Conservation (phyloP, 106 monocot genomes). For the Dioscorea dumetorum region DNA sequence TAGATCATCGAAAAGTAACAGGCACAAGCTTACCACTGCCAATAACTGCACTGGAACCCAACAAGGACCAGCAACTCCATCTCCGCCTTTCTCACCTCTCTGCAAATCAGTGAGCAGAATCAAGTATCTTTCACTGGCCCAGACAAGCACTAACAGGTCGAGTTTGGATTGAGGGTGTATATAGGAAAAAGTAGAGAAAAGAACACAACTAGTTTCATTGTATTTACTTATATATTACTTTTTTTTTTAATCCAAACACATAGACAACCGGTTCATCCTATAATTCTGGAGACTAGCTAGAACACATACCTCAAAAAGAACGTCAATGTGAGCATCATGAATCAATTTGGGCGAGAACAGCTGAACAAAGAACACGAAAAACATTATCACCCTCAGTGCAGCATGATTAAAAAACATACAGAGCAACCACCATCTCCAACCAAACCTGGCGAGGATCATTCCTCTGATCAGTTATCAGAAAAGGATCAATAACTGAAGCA, state of each 20-base stretch:
- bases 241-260: too few relatives aligned
- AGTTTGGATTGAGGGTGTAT: too few relatives aligned
- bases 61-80: slow-evolving; percentile 7
- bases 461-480: slow-evolving; percentile 53
- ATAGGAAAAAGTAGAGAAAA: too few relatives aligned
- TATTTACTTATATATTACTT: too few relatives aligned
- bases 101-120: slow-evolving; percentile 4
- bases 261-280: too few relatives aligned
- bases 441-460: slow-evolving; percentile 28
- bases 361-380: slow-evolving; percentile 8
- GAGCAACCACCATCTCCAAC: neutral
- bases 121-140: neutral
- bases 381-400: neutral
- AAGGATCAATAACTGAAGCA: slow-evolving; percentile 75
- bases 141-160: neutral
- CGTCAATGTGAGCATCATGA: slow-evolving; percentile 49
- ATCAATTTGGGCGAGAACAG: slow-evolving; percentile 40
- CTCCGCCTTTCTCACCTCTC: slow-evolving; percentile 7
- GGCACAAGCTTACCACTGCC: slow-evolving; percentile 31
- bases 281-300: neutral
- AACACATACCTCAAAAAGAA: slow-evolving; percentile 49
- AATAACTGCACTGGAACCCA: slow-evolving; percentile 46
- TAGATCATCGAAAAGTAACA: too few relatives aligned
- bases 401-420: neutral
- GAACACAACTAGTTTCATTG: too few relatives aligned